Evolutionary conservation across 176 grass and related monocot genomes (phyloP), one percentile per base, ranked within the genome.

Genomic region (Juncus inflexus): DNA sequence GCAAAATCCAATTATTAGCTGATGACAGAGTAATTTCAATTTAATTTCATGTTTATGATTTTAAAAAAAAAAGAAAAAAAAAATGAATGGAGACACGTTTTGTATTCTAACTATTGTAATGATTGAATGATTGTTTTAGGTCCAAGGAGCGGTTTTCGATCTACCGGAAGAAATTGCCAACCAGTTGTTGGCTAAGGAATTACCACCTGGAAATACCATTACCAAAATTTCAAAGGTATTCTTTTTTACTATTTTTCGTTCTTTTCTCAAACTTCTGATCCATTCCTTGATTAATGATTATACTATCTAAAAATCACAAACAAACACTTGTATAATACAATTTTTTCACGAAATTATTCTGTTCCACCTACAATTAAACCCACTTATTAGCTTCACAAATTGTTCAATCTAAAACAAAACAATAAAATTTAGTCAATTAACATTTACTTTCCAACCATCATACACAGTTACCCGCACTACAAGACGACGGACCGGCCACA

Each of bases 81-180:
- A 28, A 28, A 28, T 69, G 15, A 6, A 56, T 15, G 10, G 37
- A 28, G 9, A 42, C 58, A 19, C 19, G 14, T 68, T 12, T 36
- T 37, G 9, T n/a, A 15, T 19, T 35, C 42, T 50, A 56, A 39
- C 36, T 39, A 14, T 54, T 28, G 41, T 58, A 66, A 69, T 42
- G 11, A 64, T 62, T 86, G 7, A 12, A 62, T 77, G 8, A 52
- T 70, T 53, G 15, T 92, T 75, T 69, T 83, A 99, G 95, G 78
- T 63, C 69, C 95, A 90, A 88, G 95, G 89, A 71, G 95, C 89
- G 40, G 88, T 92, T 19, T 99, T 99, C 62, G 95, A 99, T 90
- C 80, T 99, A 76, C 95, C 94, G 14, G 89, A 99, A 75, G 94
- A 99, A 66, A 78, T 92, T 66, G 85, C 85, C 43, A 92, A 78